Conservation (phyloP, 1,284 basidiomycete genomes). For the Ustilago cynodontis region DNA sequence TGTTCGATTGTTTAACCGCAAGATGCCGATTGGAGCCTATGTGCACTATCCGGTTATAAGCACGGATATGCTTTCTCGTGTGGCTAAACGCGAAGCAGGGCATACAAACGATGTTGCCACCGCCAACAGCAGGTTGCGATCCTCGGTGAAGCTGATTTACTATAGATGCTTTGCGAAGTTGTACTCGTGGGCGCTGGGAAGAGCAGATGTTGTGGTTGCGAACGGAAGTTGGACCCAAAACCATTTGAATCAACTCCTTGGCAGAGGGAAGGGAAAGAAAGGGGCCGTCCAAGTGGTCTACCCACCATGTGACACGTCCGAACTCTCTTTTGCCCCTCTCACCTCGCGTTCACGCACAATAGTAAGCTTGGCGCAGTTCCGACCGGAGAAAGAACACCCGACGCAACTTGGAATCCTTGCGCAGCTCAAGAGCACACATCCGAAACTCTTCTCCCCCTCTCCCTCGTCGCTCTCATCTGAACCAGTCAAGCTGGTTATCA, state of each 20-base stretch:
- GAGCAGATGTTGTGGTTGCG: constrained; percentile 82
- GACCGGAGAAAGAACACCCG: constrained; percentile 92
- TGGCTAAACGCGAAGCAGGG: constrained; percentile 74
- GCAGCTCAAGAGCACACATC: constrained; percentile 74
- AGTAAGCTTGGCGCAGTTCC: constrained; percentile 78
- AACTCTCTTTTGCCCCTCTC: constrained; percentile 78
- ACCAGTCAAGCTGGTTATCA: constrained; percentile 73
- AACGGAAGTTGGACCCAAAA: constrained; percentile 95
- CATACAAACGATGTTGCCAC: constrained; percentile 77
- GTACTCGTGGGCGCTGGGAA: constrained; percentile 82
- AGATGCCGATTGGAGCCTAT: constrained; percentile 85
- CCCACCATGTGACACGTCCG: constrained; percentile 89
- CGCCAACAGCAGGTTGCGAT: constrained; percentile 77
- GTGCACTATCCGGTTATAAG: constrained; percentile 96
- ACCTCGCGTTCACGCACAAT: constrained; percentile 65
- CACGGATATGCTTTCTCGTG: constrained; percentile 89
- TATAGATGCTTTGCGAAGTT: constrained; percentile 87
- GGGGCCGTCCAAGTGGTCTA: constrained; percentile 76
- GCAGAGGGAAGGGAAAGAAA: background rate
- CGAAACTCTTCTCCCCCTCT: constrained; percentile 2
- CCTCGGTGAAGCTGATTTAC: constrained; percentile 83
- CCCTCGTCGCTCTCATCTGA: too few species aligned
- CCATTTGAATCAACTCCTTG: constrained; percentile 76
- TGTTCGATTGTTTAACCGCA: constrained; percentile 75
- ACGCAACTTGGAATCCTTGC: constrained; percentile 76